Conservation (phyloP, 2,329 filamentous ascomycete species). For the Fusarium beomiforme region DNA sequence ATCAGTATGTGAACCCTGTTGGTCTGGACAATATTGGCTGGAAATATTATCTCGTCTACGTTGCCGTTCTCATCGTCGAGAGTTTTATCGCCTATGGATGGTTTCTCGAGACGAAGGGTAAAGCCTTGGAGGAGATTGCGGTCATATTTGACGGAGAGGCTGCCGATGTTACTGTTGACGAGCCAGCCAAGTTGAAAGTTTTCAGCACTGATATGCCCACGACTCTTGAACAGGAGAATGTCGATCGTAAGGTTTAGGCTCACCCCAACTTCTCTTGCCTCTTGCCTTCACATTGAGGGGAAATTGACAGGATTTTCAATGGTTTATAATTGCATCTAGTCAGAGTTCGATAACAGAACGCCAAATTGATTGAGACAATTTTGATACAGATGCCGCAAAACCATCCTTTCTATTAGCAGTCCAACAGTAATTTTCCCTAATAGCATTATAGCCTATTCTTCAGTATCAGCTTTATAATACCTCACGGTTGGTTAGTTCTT, state of each 20-base stretch:
- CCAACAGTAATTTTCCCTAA: too few relatives aligned
- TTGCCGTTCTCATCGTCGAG: constrained; percentile 57
- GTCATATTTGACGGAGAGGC: constrained; percentile 54
- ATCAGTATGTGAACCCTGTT: constrained; percentile 60
- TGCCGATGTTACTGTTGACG: constrained; percentile 4
- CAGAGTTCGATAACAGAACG: too few relatives aligned
- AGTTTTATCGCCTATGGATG: constrained; percentile 54
- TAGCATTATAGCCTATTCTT: too few relatives aligned
- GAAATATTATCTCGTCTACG: constrained; percentile 68
- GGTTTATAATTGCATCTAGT: background rate
- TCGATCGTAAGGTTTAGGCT: constrained; percentile 5
- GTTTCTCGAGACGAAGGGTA: constrained; percentile 63
- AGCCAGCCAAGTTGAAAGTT: background rate
- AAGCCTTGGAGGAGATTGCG: constrained; percentile 65
- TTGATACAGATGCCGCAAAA: too few relatives aligned
- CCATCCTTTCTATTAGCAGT: too few relatives aligned
- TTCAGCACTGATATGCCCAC: background rate
- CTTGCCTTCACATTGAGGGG: too few relatives aligned
- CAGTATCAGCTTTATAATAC: too few relatives aligned
- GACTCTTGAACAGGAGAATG: background rate
- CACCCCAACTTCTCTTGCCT: too few relatives aligned
- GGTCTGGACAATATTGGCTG: constrained; percentile 61
- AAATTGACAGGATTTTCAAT: too few relatives aligned
- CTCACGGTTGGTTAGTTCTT: too few relatives aligned
- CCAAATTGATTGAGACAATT: too few relatives aligned